Conservation (phyloP, 2,329 filamentous ascomycete genomes). For the Talaromyces atroroseus region DNA sequence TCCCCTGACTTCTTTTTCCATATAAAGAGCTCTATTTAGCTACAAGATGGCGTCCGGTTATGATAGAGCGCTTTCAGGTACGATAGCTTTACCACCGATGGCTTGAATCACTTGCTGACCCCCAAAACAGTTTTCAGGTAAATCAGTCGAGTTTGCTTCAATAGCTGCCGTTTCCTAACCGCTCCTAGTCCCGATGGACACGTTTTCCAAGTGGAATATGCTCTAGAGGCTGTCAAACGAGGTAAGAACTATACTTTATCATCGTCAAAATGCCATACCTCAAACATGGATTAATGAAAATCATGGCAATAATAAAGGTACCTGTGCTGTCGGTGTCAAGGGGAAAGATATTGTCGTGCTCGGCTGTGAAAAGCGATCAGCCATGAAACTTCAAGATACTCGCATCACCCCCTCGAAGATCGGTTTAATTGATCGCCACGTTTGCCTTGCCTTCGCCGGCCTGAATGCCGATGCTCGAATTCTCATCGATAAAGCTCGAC, state of each 20-base stretch:
- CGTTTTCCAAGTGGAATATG: conserved; percentile 99
- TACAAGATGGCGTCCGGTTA: conserved; percentile 82
- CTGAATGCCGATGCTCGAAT: conserved; percentile 97
- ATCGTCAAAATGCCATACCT: background rate
- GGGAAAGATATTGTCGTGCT: conserved; percentile 90
- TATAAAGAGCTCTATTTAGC: conserved; percentile 1
- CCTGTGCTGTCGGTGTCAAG: conserved; percentile 96
- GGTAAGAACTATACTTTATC: conserved; percentile 49
- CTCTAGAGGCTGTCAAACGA: conserved; percentile 96
- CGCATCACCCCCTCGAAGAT: conserved; percentile 99
- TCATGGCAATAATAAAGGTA: conserved; percentile 56
- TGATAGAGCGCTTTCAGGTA: conserved; percentile 98
- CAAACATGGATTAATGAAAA: background rate
- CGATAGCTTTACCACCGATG: conserved; percentile 33
- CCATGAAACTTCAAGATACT: conserved; percentile 99
- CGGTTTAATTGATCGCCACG: conserved; percentile 89
- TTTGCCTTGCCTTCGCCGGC: conserved; percentile 93
- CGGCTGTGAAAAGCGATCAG: conserved; percentile 96
- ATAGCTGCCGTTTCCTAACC: conserved; percentile 41
- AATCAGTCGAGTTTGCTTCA: background rate
- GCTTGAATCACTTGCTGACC: conserved; percentile 36
- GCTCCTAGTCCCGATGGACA: conserved; percentile 84
- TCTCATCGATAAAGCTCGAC: conserved; percentile 92
- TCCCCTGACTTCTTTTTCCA: background rate
- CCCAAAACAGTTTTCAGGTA: conserved; percentile 72